Evolutionary conservation across 2,329 filamentous ascomycete species (phyloP), one percentile per base, ranked within the genome.

Genomic region (Nannizzia gypsea): DNA sequence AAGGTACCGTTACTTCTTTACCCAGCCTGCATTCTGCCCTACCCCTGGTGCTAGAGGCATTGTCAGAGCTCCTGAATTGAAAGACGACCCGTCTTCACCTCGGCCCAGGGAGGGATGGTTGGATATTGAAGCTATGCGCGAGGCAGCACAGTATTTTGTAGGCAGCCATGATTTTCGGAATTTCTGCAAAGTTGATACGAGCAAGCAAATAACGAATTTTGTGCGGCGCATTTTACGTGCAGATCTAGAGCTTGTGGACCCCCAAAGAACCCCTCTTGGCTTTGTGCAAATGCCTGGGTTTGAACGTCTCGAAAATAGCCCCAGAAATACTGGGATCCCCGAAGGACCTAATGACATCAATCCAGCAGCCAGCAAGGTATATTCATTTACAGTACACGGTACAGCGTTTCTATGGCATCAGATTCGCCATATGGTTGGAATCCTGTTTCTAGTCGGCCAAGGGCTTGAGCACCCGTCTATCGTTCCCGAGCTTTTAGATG

Each of bases 371-470:
- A 48, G 31, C 46, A 88, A 89, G 68, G 81, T 96, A 13, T 97
- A 95, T 76, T 86, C 87, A 63, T 95, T 99, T 73, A 86, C 87
- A 61, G 84, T 99, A 44, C 84, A 91, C 66, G 93, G 93, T 20
- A 90, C 88, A 6, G 93, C 91, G 1, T 99, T 99, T 73, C 76
- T 99, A 54, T 99, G 93, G 93, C 93, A 99, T 75, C 93, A 99
- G 76, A 95, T 99, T 66, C 85, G 93, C 24, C 89, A 92, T 76
- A 91, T 99, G 83, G 85, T 95, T n/a, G 83, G 86, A 15, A 79
- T 97, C 5, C 78, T 99, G n/a, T 97, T 99, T 77, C 78, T 93
- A 9, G 85, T 97, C 6, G 93, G 89, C 28, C 93, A 99, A 74
- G 85, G 90, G 0, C 81, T 95, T 15, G 93, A 99, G 72, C 71